These are phyloP conservation scores for Cucurbita maxima DNA, from an alignment of 306 rosid species.

Conservation along the genomic window DNA sequence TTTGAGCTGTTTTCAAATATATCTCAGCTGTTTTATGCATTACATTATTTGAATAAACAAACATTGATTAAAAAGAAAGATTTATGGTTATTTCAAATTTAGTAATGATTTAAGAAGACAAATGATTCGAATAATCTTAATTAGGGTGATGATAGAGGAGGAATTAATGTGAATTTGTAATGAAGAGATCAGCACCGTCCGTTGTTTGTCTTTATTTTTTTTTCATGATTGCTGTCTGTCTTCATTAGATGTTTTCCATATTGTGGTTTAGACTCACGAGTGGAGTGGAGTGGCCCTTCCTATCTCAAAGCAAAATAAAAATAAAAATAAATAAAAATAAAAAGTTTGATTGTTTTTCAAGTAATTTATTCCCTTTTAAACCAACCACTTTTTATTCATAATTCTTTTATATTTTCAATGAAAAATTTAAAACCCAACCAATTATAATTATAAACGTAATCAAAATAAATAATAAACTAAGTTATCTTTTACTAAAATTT, in stretches of 20 bases:
- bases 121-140: neutral
- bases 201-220: neutral
- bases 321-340: neutral
- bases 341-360: conserved; percentile 2
- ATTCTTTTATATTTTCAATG: too few species aligned
- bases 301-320: neutral
- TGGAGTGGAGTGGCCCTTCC: conserved; percentile 4
- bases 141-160: neutral
- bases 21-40: too few species aligned
- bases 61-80: too few species aligned
- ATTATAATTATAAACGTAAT: too few species aligned
- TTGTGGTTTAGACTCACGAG: conserved; percentile 7
- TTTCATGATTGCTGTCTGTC: conserved; percentile 2
- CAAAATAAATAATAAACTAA: too few species aligned
- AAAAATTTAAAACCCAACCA: too few species aligned
- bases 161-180: neutral
- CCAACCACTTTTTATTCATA: neutral
- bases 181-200: conserved; percentile 3
- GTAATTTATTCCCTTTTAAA: neutral
- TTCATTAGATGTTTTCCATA: neutral
- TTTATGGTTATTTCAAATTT: neutral
- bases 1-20: too few species aligned
- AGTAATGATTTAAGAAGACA: neutral
- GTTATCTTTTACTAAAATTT: too few species aligned
- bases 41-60: too few species aligned